Base-by-base conservation (phyloP, 129 eudicot species). In the Apium graveolens region DNA sequence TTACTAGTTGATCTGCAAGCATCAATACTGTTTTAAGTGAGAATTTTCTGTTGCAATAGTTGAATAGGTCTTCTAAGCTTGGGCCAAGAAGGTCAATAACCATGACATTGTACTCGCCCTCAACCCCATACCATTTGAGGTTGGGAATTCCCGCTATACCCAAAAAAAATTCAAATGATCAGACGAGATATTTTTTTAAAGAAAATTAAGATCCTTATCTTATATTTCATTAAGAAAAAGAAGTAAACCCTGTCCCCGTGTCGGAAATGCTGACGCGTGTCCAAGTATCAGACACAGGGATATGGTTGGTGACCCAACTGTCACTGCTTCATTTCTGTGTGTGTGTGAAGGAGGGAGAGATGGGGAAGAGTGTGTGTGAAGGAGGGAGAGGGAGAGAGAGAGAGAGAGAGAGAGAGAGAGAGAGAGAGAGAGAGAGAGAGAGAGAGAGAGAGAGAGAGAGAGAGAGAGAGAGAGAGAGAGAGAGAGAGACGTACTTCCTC, bases 11-110 rank as follows among this genome's bases (percentile, higher is more conserved):
- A 81, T 96, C 99, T 29, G 99, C 99, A 81, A 95, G 99, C 98
- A 94, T 94, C 82, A 94, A 82, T 57, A 94, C 98, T 29, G 98
- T 91, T 86, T 94, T 94, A 83, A 96, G 85, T 39, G 93, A 81
- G 78, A 96, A 85, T 83, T 90, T 92, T 85, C 99, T 83, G 80
- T 84, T 96, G 83, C 97, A 96, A 80, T 96, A 96, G 76, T 96
- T 96, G 86, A 96, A 96, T 65, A 96, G 90, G 76, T 94, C 98
- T 84, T 94, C 98, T 55, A 94, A 84, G 66, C 98, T 94, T 24
- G 98, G 98, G 75, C 99, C 99, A 75, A 96, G 97, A 87, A 96
- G 99, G 85, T 96, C 99, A 70, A 96, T 96, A 80, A 96, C 99
- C 99, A 96, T 96, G 78, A 88, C 79, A 81, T 86, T 96, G 81